Evolutionary conservation across 176 grass and related monocot genomes (phyloP).

Genomic region (Cenchrus purpureus): DNA sequence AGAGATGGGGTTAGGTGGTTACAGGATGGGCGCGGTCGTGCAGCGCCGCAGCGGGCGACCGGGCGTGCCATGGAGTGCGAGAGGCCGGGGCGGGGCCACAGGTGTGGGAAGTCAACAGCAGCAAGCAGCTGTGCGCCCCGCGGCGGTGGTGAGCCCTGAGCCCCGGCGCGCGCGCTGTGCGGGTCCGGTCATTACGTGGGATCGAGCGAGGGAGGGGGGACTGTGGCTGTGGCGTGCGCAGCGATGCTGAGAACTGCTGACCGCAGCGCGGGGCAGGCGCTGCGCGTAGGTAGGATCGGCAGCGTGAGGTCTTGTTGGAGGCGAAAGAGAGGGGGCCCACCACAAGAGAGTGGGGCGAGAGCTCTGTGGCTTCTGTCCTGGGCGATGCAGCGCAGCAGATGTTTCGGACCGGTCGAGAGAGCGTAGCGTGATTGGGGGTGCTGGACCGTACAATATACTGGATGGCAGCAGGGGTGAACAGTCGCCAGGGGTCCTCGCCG

Average conservation of each 20-base stretch:
- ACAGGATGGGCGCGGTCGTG: neutral
- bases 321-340: neutral
- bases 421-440: neutral
- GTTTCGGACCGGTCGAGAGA: constrained; percentile 2
- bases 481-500: neutral
- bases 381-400: neutral
- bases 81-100: no score
- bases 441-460: neutral
- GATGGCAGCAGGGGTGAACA: no score
- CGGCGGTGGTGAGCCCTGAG: neutral
- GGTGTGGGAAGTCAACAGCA: neutral
- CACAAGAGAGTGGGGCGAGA: neutral
- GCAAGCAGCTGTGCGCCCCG: neutral
- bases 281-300: neutral
- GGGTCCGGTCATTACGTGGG: neutral
- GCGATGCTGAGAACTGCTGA: neutral
- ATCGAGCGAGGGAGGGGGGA: no score
- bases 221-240: neutral
- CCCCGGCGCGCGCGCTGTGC: neutral
- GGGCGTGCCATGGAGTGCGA: neutral
- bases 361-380: neutral
- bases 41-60: no score
- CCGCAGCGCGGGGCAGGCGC: neutral
- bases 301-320: constrained; percentile 15
- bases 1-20: constrained; percentile 3